Base-by-base conservation (phyloP, 768 basidiomycete genomes). In the Amanita molliuscula region DNA sequence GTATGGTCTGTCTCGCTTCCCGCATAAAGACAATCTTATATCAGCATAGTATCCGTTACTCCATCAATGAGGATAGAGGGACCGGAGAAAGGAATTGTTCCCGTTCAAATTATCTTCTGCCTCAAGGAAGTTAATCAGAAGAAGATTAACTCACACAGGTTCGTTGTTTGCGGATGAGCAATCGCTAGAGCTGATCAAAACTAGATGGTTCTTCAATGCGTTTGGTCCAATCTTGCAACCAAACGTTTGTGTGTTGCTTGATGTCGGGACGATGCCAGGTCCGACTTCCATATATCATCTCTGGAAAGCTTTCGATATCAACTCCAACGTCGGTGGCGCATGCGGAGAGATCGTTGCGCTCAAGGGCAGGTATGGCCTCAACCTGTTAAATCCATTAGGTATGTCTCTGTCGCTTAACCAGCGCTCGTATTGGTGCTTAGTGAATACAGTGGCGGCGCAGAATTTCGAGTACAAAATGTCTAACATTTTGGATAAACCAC, bases 381-480 rank as follows among this genome's bases (percentile, higher is more conserved):
- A 88, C 61, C 69, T 96, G 33, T 55, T 94, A 50, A 95, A 95
- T 58, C 91, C 92, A 0, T 70, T 88, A 9, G 66, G 61, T 59
- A 50, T 50, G 55, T 55, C 5, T 23, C 50, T 44, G 7, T 26
- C 26, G 26, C 18, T 42, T 37, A 16, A 47, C 15, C 21, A 43
- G 15, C 5, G 10, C 25, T 29, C 10, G 29, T 3, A n/a, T 47
- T 31, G 26, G 44, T 35, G 18, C 13, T 50, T 21, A 29, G 13
- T 31, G n/a, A 38, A 23, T 18, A 10, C 47, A 66, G 85, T 93
- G 6, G 90, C 90, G 4, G 88, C 90, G 9, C 91, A 94, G 69
- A 93, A 94, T 59, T 94, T 93, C 54, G 88, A 92, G 66, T 93
- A 94, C 65, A 93, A 93, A 75, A 89, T 90, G 83, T 81, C 79